These are phyloP conservation scores for Chaetomium sp. DNA, from an alignment of 2,329 filamentous ascomycete species.

Conservation along the genomic window DNA sequence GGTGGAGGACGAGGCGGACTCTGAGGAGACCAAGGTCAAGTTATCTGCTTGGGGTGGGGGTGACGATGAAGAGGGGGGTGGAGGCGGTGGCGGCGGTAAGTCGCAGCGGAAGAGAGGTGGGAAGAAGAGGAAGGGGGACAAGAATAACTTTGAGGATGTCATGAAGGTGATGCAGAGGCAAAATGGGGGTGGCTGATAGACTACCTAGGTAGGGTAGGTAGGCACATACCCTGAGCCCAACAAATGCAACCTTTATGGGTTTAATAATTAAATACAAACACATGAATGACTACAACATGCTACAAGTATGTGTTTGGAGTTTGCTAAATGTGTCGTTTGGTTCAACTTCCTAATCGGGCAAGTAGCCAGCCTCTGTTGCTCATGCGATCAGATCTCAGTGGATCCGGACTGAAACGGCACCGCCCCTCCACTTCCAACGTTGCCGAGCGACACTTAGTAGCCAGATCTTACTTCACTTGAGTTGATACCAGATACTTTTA, in stretches of 20 bases:
- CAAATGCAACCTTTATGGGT: neutral
- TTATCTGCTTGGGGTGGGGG: constrained; percentile 62
- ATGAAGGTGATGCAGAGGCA: constrained; percentile 72
- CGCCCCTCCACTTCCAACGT: constrained; percentile 4
- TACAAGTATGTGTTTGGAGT: neutral
- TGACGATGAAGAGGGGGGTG: constrained; percentile 51
- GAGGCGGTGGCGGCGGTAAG: constrained; percentile 48
- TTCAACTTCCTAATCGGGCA: constrained; percentile 28
- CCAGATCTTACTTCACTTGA: neutral
- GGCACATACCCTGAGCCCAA: neutral
- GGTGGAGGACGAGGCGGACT: constrained; percentile 84
- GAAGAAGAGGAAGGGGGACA: constrained; percentile 78
- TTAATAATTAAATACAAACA: neutral
- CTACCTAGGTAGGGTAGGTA: too few species aligned
- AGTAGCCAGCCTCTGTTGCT: constrained; percentile 15
- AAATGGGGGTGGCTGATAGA: constrained; percentile 42
- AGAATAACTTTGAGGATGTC: constrained; percentile 78
- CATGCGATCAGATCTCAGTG: constrained; percentile 17
- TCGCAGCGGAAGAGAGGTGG: constrained; percentile 68
- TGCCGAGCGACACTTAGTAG: neutral
- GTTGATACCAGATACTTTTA: neutral
- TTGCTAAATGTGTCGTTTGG: constrained; percentile 7
- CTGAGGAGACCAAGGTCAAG: constrained; percentile 68
- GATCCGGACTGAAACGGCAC: constrained; percentile 15
- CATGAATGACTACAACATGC: neutral